Conservation (phyloP, 352 stramenopile species). For the Pythium scleroteichum region DNA sequence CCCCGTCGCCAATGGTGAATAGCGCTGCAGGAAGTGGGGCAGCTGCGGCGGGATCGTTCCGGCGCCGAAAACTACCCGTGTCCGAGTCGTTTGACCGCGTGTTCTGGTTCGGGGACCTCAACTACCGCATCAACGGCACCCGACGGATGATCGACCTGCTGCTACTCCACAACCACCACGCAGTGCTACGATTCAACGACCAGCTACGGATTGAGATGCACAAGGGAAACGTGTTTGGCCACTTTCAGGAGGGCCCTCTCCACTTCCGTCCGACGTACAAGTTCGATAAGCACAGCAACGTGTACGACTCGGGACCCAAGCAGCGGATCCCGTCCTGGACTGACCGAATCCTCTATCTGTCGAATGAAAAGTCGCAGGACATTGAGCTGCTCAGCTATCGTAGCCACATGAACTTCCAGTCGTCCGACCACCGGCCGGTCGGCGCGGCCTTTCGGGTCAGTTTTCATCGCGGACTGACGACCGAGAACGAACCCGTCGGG, state of each 20-base stretch:
- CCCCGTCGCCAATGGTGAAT: constrained; percentile 1
- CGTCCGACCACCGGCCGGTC: constrained; percentile 75
- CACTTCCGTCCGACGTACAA: constrained; percentile 96
- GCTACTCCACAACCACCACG: constrained; percentile 69
- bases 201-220: constrained; percentile 88
- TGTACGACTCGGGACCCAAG: constrained; percentile 95
- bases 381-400: constrained; percentile 65
- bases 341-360: constrained; percentile 91
- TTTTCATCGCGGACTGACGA: constrained; percentile 25
- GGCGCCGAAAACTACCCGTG: constrained; percentile 21
- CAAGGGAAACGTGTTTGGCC: constrained; percentile 78
- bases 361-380: constrained; percentile 50
- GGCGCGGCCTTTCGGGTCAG: constrained; percentile 62
- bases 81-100: constrained; percentile 85
- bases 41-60: constrained; percentile 18
- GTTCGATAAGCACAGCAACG: constrained; percentile 91
- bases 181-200: constrained; percentile 88
- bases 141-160: constrained; percentile 86
- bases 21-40: constrained; percentile 23
- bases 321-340: constrained; percentile 95
- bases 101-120: constrained; percentile 95
- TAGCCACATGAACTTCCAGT: constrained; percentile 66
- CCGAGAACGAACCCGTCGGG: background rate
- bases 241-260: constrained; percentile 91
- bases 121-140: constrained; percentile 93